Evolutionary conservation across 2,329 filamentous ascomycete species (phyloP).

Genomic region (Aspergillus caelatus): DNA sequence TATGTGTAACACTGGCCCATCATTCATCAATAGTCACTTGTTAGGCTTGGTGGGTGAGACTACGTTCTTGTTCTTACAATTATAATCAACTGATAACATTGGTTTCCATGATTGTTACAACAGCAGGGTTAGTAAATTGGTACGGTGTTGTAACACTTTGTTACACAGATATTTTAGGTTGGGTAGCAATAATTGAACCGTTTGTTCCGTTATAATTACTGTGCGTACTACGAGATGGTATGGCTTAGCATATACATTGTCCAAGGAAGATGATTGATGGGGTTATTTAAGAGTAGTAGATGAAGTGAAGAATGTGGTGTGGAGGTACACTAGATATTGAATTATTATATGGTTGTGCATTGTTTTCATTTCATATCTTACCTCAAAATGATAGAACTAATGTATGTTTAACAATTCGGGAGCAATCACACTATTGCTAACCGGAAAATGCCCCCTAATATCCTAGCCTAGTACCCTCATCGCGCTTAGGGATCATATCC

Average conservation of each 20-base stretch:
- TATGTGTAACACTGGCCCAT: constrained; percentile 6
- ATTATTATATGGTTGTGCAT: not conserved
- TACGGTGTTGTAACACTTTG: not conserved
- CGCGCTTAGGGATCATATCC: constrained; percentile 16
- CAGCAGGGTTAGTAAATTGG: constrained; percentile 1
- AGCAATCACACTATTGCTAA: constrained; percentile 11
- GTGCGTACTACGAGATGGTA: not conserved
- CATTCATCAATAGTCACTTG: constrained; percentile 23
- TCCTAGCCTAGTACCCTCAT: constrained; percentile 16
- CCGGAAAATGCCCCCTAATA: constrained; percentile 1
- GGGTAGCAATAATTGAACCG: not conserved
- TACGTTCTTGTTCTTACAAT: not conserved
- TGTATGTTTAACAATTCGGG: not conserved
- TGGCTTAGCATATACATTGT: not conserved
- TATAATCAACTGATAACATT: not conserved
- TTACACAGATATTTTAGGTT: not conserved
- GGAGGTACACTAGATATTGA: not conserved
- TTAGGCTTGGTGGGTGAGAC: constrained; percentile 10
- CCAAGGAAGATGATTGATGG: not conserved
- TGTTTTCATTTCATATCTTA: not conserved
- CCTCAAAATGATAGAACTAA: not conserved
- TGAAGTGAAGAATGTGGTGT: not conserved
- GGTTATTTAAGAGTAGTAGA: not conserved
- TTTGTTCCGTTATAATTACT: not conserved
- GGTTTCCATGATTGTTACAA: not conserved